phyloP scores from a whole-genome alignment of 768 basidiomycete genomes.

The Serendipita sp. region DNA sequence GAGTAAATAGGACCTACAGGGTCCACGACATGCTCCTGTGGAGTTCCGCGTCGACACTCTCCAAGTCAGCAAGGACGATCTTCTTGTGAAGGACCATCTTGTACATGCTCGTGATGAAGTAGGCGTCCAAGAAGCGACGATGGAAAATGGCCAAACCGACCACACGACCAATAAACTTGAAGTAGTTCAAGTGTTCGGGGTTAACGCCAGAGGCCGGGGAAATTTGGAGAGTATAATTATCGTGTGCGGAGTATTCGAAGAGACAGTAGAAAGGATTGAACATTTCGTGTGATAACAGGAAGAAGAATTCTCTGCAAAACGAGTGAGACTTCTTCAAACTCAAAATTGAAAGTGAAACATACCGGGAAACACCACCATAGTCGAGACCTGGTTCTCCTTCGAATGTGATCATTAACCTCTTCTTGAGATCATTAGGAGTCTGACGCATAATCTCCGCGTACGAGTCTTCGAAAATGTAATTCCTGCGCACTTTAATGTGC shows the following conservation, averaged over 20 bases:
- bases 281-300: slow-evolving; percentile 99
- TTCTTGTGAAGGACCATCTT: slow-evolving; percentile 99
- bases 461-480: slow-evolving; percentile 98
- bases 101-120: slow-evolving; percentile 99
- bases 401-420: slow-evolving; percentile 99
- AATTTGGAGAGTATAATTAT: slow-evolving; percentile 99
- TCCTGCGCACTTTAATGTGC: slow-evolving; percentile 94
- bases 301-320: slow-evolving; percentile 85
- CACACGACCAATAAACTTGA: slow-evolving; percentile 98
- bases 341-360: background rate
- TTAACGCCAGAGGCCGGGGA: slow-evolving; percentile 97
- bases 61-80: slow-evolving; percentile 81
- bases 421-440: slow-evolving; percentile 96
- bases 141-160: slow-evolving; percentile 97
- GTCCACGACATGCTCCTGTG: slow-evolving; percentile 97
- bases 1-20: slow-evolving; percentile 45
- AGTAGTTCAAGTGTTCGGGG: slow-evolving; percentile 98
- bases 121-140: slow-evolving; percentile 94
- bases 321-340: background rate
- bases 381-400: slow-evolving; percentile 98
- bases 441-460: slow-evolving; percentile 99
- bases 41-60: slow-evolving; percentile 91
- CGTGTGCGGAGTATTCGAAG: slow-evolving; percentile 99
- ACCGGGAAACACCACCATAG: slow-evolving; percentile 96
- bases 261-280: slow-evolving; percentile 99